Evolutionary conservation across 768 basidiomycete genomes (phyloP).

Genomic region (Melanogaster broomeanus): DNA sequence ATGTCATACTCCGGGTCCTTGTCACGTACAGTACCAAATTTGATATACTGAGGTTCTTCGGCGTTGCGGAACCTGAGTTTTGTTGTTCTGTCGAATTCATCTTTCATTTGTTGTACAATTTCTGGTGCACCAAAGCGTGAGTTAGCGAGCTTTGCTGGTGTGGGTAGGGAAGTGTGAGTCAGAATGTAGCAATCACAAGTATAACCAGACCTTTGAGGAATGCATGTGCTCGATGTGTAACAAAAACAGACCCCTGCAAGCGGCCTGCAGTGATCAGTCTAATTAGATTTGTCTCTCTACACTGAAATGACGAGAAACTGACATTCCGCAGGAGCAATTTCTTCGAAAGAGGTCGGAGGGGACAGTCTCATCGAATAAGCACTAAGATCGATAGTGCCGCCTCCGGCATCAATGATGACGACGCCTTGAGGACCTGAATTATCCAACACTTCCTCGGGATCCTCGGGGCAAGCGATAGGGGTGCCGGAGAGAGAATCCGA

Average conservation of each 20-base stretch:
- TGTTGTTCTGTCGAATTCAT: slow-evolving; percentile 35
- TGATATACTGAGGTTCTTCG: slow-evolving; percentile 36
- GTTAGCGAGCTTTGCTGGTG: slow-evolving; percentile 24
- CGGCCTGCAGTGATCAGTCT: slow-evolving; percentile 27
- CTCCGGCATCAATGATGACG: slow-evolving; percentile 52
- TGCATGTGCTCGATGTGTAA: slow-evolving; percentile 30
- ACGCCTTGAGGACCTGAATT: slow-evolving; percentile 31
- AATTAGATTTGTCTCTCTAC: neutral
- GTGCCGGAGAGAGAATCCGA: slow-evolving; percentile 15
- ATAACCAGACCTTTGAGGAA: slow-evolving; percentile 32
- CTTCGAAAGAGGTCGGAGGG: slow-evolving; percentile 35
- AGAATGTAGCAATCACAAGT: neutral
- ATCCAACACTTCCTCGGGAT: slow-evolving; percentile 3
- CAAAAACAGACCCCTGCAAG: slow-evolving; percentile 40
- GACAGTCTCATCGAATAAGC: slow-evolving; percentile 39
- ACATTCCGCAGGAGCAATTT: slow-evolving; percentile 36
- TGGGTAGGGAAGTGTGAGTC: neutral
- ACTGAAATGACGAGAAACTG: neutral
- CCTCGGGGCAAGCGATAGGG: slow-evolving; percentile 6
- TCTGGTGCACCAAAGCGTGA: slow-evolving; percentile 30
- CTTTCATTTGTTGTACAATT: slow-evolving; percentile 32
- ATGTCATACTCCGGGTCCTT: slow-evolving; percentile 34
- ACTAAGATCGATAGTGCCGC: slow-evolving; percentile 43
- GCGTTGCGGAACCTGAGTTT: slow-evolving; percentile 40
- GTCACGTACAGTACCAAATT: slow-evolving; percentile 38